Base-by-base conservation (phyloP, 75 land plant species). In the Pseudotsuga menziesii region DNA sequence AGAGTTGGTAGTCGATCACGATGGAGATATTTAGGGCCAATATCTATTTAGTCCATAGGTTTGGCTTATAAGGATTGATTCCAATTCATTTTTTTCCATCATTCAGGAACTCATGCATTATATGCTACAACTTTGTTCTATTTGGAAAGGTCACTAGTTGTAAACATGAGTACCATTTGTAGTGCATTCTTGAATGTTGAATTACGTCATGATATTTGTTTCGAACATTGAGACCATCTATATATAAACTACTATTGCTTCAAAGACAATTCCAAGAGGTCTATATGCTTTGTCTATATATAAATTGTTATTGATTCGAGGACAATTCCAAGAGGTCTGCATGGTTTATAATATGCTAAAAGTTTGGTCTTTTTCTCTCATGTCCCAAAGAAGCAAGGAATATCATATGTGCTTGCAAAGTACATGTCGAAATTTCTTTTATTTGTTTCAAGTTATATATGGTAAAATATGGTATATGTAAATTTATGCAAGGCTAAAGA, bases 351-450 rank as follows among this genome's bases (percentile, higher is more conserved):
- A 13, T 27, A 73, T 23, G 35, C 22, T 41, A n/a, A 32, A 27
- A 12, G 54, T 44, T 41, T 29, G 15, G 41, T 15, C 20, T 9
- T 22, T 48, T 58, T 22, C n/a, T 13, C 9, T 36, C 80, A 97
- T 95, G 99, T 88, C 98, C 17, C 99, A 97, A 72, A 86, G 99
- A 82, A 97, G 99, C 81, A 94, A 96, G 72, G 98, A 97, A 75
- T 97, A 98, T 83, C 99, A 98, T 11, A 97, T 97, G 98, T 97
- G 98, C 77, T 94, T 90, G 99, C 92, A 91, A 66, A 92, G 99
- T 92, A 73, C 39, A 26, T 70, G 23, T n/a, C 4, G 13, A 12
- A n/a, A 17, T 44, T 8, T 20, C 2, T n/a, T 72, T 54, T 23
- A 5, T 12, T 29, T 0, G 6, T 54, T 52, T 72, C 44, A 4